phyloP scores from a whole-genome alignment of 2,329 filamentous ascomycete genomes.

The Alternaria conjuncta region DNA sequence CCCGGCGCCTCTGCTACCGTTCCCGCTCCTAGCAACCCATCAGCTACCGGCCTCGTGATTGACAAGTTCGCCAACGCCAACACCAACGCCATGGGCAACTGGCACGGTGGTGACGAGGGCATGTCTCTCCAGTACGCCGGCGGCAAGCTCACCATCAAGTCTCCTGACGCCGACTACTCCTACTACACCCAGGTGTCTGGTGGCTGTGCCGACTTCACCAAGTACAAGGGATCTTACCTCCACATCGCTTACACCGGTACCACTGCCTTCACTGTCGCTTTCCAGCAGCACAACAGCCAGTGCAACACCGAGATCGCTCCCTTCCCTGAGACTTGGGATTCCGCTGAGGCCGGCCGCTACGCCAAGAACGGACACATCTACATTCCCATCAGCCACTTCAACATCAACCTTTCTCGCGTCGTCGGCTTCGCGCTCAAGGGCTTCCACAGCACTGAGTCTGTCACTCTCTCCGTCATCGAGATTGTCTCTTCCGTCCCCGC shows the following conservation, averaged over 20 bases:
- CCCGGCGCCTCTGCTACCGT: slow-evolving; percentile 56
- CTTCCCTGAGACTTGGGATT: slow-evolving; percentile 72
- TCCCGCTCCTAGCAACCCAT: slow-evolving; percentile 57
- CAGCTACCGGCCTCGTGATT: slow-evolving; percentile 60
- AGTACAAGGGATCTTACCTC: slow-evolving; percentile 65
- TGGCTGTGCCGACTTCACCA: slow-evolving; percentile 63
- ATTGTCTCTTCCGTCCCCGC: slow-evolving; percentile 63
- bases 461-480: slow-evolving; percentile 66
- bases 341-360: slow-evolving; percentile 69
- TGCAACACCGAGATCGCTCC: slow-evolving; percentile 64
- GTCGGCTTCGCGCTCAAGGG: slow-evolving; percentile 69
- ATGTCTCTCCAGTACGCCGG: slow-evolving; percentile 60
- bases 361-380: slow-evolving; percentile 64
- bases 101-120: slow-evolving; percentile 70
- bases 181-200: slow-evolving; percentile 66
- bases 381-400: slow-evolving; percentile 71
- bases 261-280: slow-evolving; percentile 67
- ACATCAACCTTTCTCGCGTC: slow-evolving; percentile 62
- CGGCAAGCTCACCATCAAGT: slow-evolving; percentile 62
- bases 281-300: slow-evolving; percentile 70
- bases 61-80: slow-evolving; percentile 64
- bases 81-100: slow-evolving; percentile 67
- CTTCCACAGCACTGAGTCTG: slow-evolving; percentile 61
- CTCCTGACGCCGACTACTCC: slow-evolving; percentile 65
- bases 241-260: slow-evolving; percentile 69